Evolutionary conservation across 805 yeast genomes (phyloP).

Genomic region (Cyberlindnera veronae): DNA sequence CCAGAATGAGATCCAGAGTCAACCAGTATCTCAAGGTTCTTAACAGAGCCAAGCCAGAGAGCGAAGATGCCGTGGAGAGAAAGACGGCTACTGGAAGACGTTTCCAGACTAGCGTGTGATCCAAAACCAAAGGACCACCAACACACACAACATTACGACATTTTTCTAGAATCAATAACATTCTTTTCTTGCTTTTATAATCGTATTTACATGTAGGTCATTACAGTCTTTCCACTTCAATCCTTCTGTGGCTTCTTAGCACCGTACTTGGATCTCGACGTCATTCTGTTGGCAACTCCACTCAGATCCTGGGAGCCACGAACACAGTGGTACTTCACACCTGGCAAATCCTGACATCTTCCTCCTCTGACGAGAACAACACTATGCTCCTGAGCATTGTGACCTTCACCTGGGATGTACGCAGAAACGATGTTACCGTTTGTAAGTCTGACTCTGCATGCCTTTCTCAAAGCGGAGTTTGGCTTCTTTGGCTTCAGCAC

Average conservation of each 20-base stretch:
- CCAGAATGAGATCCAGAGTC: slow-evolving; percentile 96
- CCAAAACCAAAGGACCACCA: too few relatives aligned
- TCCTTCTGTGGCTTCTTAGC: slow-evolving; percentile 73
- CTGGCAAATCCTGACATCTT: slow-evolving; percentile 95
- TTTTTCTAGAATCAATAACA: too few relatives aligned
- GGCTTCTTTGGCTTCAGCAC: slow-evolving; percentile 97
- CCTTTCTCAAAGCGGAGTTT: slow-evolving; percentile 96
- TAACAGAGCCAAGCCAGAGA: slow-evolving; percentile 95
- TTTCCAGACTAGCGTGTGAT: slow-evolving; percentile 17
- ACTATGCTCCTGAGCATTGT: slow-evolving; percentile 96
- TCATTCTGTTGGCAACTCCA: slow-evolving; percentile 90
- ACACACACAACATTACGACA: slow-evolving; percentile 1
- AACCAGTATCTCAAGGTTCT: slow-evolving; percentile 90
- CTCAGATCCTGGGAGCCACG: slow-evolving; percentile 92
- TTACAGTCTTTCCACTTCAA: slow-evolving; percentile 2
- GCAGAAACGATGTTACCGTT: slow-evolving; percentile 89
- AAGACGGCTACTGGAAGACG: slow-evolving; percentile 33
- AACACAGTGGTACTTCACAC: slow-evolving; percentile 91
- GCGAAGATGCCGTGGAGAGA: slow-evolving; percentile 58
- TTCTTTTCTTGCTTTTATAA: neutral
- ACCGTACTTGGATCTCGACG: slow-evolving; percentile 92
- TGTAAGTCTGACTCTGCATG: slow-evolving; percentile 88
- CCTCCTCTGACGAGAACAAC: slow-evolving; percentile 98
- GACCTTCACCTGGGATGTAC: slow-evolving; percentile 98
- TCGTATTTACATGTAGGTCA: slow-evolving; percentile 3